Conservation (phyloP, 2,329 filamentous ascomycete species). For the Trichoderma koningii region DNA sequence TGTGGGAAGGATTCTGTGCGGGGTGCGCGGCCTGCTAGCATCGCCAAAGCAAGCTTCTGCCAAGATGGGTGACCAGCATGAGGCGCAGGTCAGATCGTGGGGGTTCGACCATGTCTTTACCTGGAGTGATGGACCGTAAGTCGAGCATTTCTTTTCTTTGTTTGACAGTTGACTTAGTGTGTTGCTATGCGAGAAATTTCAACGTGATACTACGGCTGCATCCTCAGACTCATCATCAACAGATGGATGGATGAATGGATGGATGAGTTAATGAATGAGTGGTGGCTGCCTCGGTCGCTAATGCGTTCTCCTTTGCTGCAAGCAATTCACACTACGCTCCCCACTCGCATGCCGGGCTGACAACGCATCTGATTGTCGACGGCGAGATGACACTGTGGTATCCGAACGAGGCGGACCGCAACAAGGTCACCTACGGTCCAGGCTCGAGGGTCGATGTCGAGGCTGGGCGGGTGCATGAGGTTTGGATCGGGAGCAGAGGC, state of each 20-base stretch:
- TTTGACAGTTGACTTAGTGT: too few relatives aligned
- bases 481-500: slow-evolving; percentile 66
- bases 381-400: slow-evolving; percentile 69
- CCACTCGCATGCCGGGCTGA: slow-evolving; percentile 64
- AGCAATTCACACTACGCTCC: slow-evolving; percentile 70
- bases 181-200: too few relatives aligned
- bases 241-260: not conserved
- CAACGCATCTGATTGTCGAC: slow-evolving; percentile 68
- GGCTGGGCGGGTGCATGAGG: slow-evolving; percentile 64
- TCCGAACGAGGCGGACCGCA: slow-evolving; percentile 57
- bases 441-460: slow-evolving; percentile 69
- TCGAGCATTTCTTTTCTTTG: not conserved
- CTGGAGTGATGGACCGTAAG: slow-evolving; percentile 70
- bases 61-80: slow-evolving; percentile 41
- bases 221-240: not conserved
- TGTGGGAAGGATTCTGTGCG: slow-evolving; percentile 4
- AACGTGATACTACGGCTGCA: too few relatives aligned
- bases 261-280: not conserved
- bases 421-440: slow-evolving; percentile 60
- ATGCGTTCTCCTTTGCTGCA: slow-evolving; percentile 37
- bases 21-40: slow-evolving; percentile 5
- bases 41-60: slow-evolving; percentile 6
- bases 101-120: slow-evolving; percentile 70
- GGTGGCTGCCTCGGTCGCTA: not conserved
- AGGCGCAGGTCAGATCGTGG: slow-evolving; percentile 67